Evolutionary conservation across 2,329 filamentous ascomycete species (phyloP).

Genomic region (Lasiodiplodia hormozganensis): DNA sequence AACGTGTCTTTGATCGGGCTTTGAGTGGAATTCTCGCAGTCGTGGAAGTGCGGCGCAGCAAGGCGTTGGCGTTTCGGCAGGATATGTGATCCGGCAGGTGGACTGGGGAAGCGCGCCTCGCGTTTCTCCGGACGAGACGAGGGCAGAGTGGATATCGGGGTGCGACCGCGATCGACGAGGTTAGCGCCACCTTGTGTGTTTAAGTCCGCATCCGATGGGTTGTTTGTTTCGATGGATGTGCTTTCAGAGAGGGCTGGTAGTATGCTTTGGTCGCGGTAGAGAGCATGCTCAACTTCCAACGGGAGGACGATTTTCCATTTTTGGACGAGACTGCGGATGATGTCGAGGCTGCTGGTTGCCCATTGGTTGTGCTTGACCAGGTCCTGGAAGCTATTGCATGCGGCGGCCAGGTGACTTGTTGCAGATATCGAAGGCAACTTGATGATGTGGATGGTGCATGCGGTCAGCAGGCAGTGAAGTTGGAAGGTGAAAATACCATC

Average conservation of each 20-base stretch:
- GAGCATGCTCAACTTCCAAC: constrained; percentile 33
- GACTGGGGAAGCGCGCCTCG: constrained; percentile 4
- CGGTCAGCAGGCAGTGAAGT: constrained; percentile 34
- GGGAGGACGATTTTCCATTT: constrained; percentile 37
- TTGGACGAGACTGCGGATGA: constrained; percentile 33
- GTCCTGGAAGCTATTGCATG: constrained; percentile 36
- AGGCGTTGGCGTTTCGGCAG: constrained; percentile 34
- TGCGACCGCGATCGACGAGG: neutral
- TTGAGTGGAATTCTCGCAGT: neutral
- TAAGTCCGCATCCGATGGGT: constrained; percentile 22
- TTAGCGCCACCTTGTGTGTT: neutral
- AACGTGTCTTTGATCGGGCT: neutral
- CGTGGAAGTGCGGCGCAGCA: constrained; percentile 30
- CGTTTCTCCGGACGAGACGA: constrained; percentile 7
- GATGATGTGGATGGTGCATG: constrained; percentile 35
- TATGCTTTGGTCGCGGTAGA: constrained; percentile 31
- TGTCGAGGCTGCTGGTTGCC: constrained; percentile 32
- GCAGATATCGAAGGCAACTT: constrained; percentile 34
- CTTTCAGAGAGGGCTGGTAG: neutral
- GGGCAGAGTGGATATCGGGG: neutral
- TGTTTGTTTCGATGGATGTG: neutral
- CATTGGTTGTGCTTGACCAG: constrained; percentile 32
- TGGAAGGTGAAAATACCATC: constrained; percentile 34
- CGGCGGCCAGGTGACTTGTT: constrained; percentile 56
- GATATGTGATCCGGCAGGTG: constrained; percentile 19